Percentiles rank a stretch among this genome's conserved stretches.
phyloP scores from a whole-genome alignment of 169 alveolate genomes.

The Hepatocystis sp. region DNA sequence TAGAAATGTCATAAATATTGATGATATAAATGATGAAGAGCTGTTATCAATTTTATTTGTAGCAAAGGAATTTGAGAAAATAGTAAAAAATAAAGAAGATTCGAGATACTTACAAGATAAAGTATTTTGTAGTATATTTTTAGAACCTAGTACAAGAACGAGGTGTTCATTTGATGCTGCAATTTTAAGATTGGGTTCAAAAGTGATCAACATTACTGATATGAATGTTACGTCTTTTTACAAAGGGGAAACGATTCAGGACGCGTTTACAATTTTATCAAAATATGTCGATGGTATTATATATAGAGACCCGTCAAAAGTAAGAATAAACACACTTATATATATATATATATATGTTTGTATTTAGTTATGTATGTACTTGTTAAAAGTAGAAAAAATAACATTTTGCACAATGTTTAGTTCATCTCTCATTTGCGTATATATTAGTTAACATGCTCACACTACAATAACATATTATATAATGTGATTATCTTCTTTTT shows the following conservation, averaged over 20 bases:
- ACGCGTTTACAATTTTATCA: constrained; percentile 82
- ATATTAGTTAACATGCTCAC: too few relatives aligned
- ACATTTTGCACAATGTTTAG: too few relatives aligned
- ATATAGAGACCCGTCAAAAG: constrained; percentile 72
- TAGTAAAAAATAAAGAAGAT: constrained; percentile 61
- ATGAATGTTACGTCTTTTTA: constrained; percentile 79
- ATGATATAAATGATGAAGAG: constrained; percentile 64
- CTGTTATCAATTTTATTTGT: constrained; percentile 50
- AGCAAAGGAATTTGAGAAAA: constrained; percentile 42
- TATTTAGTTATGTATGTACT: neutral
- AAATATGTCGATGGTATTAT: constrained; percentile 86
- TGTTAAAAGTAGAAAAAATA: too few relatives aligned
- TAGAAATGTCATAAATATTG: constrained; percentile 53
- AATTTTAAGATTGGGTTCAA: constrained; percentile 86
- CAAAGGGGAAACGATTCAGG: constrained; percentile 89
- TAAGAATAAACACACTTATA: constrained; percentile 1
- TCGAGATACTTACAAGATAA: constrained; percentile 44
- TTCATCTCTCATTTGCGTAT: too few relatives aligned
- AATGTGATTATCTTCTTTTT: too few relatives aligned
- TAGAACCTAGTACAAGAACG: constrained; percentile 90
- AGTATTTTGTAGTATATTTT: constrained; percentile 78
- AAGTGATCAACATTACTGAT: constrained; percentile 79
- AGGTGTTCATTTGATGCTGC: constrained; percentile 91
- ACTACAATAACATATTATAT: too few relatives aligned
- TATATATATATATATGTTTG: neutral